These are phyloP conservation scores for Metschnikowia noctiluminum DNA, from an alignment of 805 yeast genomes.

Conservation along the genomic window DNA sequence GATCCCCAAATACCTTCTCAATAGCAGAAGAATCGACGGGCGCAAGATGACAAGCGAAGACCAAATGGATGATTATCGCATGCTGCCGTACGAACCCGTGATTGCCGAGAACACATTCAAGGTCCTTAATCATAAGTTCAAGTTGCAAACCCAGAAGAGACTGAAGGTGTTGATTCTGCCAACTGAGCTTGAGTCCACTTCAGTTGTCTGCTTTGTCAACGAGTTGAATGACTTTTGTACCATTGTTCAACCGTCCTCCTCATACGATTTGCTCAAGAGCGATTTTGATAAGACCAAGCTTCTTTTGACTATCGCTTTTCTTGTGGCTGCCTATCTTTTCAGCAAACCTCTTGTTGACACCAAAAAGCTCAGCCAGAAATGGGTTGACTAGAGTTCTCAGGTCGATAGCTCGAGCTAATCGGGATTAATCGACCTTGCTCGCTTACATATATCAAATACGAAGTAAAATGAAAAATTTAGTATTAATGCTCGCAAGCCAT, in stretches of 20 bases:
- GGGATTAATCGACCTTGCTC: too few relatives aligned
- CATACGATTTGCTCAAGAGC: conserved; percentile 70
- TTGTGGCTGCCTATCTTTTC: conserved; percentile 46
- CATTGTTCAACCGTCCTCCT: conserved; percentile 72
- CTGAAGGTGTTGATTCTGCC: conserved; percentile 28
- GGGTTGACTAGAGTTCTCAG: conserved; percentile 37
- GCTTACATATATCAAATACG: too few relatives aligned
- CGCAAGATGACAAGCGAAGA: conserved; percentile 50
- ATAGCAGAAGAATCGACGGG: conserved; percentile 65
- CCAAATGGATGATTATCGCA: conserved; percentile 51
- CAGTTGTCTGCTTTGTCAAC: conserved; percentile 62
- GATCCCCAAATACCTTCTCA: conserved; percentile 67
- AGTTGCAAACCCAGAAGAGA: conserved; percentile 19
- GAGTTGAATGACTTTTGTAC: conserved; percentile 70
- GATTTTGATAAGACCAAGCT: conserved; percentile 68
- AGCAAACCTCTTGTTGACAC: conserved; percentile 55
- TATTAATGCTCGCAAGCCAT: not conserved
- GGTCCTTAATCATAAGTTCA: conserved; percentile 36
- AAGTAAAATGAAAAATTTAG: too few relatives aligned
- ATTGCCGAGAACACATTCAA: conserved; percentile 35
- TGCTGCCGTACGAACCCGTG: conserved; percentile 63
- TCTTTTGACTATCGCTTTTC: conserved; percentile 52
- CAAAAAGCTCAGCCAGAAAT: conserved; percentile 50
- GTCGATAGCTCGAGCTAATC: too few relatives aligned
- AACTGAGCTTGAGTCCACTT: conserved; percentile 79